These are phyloP conservation scores for Thielaviopsis euricoi DNA, from an alignment of 2,329 filamentous ascomycete genomes.

Conservation along the genomic window DNA sequence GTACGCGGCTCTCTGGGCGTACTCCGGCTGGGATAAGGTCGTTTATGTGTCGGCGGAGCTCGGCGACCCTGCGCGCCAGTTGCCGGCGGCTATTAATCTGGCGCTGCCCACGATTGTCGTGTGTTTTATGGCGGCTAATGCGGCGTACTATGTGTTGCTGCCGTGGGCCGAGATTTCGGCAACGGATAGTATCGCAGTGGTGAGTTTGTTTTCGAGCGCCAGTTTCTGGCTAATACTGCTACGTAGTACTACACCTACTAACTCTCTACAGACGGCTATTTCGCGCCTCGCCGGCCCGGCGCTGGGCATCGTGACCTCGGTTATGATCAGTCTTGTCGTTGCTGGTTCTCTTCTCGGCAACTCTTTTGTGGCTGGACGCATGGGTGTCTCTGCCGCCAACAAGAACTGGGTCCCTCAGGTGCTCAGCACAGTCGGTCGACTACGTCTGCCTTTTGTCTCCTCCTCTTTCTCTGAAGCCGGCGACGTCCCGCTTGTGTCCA, in stretches of 20 bases:
- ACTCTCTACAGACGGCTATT: conserved; percentile 28
- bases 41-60: conserved; percentile 40
- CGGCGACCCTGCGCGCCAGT: conserved; percentile 31
- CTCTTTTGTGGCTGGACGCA: conserved; percentile 43
- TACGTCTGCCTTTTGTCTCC: conserved; percentile 19
- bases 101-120: conserved; percentile 42
- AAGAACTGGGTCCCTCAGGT: conserved; percentile 31
- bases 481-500: conserved; percentile 15
- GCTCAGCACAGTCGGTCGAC: conserved; percentile 28
- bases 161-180: conserved; percentile 41
- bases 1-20: conserved; percentile 47
- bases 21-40: conserved; percentile 50
- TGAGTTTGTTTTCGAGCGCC: no score
- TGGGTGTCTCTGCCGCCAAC: conserved; percentile 42
- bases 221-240: neutral
- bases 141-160: conserved; percentile 45
- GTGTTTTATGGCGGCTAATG: conserved; percentile 43
- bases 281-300: conserved; percentile 35
- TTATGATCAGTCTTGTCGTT: conserved; percentile 42
- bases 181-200: conserved; percentile 46
- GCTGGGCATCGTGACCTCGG: conserved; percentile 36
- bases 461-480: conserved; percentile 3
- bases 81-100: conserved; percentile 45
- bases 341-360: conserved; percentile 46
- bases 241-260: neutral